Percentiles rank a stretch among this genome's conserved stretches.
These are phyloP conservation scores for Alternaria conjuncta DNA, from an alignment of 2,329 filamentous ascomycete species.

Conservation along the genomic window DNA sequence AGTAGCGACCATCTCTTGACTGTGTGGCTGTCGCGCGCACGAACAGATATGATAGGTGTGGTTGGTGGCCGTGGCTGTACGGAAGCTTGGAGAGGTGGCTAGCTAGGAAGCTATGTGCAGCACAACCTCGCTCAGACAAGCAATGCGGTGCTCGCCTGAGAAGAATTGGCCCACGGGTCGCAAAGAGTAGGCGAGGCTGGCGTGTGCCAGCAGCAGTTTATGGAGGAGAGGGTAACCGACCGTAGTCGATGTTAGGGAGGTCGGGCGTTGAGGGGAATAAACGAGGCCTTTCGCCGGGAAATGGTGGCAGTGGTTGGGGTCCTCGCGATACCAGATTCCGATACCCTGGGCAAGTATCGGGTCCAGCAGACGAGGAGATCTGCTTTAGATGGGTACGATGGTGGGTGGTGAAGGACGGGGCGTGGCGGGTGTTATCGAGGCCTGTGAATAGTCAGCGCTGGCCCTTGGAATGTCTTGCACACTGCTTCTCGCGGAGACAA, in stretches of 20 bases:
- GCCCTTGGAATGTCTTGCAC: background rate
- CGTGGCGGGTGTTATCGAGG: conserved; percentile 70
- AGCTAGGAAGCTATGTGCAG: conserved; percentile 65
- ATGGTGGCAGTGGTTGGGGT: conserved; percentile 74
- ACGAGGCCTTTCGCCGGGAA: conserved; percentile 82
- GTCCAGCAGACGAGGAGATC: conserved; percentile 78
- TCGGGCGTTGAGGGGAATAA: conserved; percentile 80
- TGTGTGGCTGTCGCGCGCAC: conserved; percentile 32
- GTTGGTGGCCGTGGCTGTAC: conserved; percentile 14
- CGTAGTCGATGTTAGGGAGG: conserved; percentile 86
- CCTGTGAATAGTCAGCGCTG: conserved; percentile 50
- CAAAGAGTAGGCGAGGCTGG: conserved; percentile 72
- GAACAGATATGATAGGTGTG: conserved; percentile 7
- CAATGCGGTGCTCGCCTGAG: conserved; percentile 91
- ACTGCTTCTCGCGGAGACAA: conserved; percentile 5
- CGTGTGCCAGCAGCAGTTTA: conserved; percentile 80
- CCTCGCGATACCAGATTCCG: conserved; percentile 77
- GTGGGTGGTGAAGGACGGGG: conserved; percentile 33
- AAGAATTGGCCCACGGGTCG: conserved; percentile 88
- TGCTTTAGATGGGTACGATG: conserved; percentile 53
- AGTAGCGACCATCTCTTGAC: conserved; percentile 80
- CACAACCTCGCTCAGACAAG: conserved; percentile 99
- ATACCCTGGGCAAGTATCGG: conserved; percentile 86
- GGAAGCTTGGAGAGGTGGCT: conserved; percentile 22
- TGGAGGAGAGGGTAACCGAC: conserved; percentile 60